These are phyloP conservation scores for Cetradonia linearis DNA, from an alignment of 495 filamentous ascomycete species.

Conservation along the genomic window DNA sequence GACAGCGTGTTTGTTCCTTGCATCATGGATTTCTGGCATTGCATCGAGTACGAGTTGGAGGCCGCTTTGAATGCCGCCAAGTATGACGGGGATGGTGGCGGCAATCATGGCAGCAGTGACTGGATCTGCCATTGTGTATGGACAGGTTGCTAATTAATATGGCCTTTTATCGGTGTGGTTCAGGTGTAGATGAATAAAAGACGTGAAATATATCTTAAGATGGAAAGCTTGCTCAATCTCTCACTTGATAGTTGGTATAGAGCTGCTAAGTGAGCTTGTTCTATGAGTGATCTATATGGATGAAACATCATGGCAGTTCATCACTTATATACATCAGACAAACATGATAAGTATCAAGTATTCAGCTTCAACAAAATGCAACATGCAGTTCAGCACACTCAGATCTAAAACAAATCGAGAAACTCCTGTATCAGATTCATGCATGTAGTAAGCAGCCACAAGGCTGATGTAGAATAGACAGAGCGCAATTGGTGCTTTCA, in stretches of 20 bases:
- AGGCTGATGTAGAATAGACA: neutral
- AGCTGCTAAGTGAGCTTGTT: neutral
- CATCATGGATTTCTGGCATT: constrained; percentile 6
- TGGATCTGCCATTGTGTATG: neutral
- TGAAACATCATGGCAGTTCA: neutral
- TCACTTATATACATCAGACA: neutral
- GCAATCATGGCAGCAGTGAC: neutral
- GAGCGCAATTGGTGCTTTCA: neutral
- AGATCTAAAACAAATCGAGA: constrained; percentile 7
- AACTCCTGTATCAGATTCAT: neutral
- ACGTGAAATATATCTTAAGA: too few relatives aligned
- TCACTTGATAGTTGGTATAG: neutral
- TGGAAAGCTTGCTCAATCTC: neutral
- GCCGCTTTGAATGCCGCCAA: neutral
- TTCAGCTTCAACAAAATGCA: neutral
- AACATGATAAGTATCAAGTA: neutral
- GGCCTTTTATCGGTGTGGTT: neutral
- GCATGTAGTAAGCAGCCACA: constrained; percentile 4
- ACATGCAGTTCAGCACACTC: neutral
- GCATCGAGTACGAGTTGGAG: neutral
- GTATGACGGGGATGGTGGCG: neutral
- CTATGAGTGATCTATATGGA: neutral
- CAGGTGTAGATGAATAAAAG: neutral
- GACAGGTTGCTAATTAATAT: neutral
- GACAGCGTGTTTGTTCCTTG: neutral